Base-by-base conservation (phyloP, 23 red algal genomes). In the Pyropia yezoensis region DNA sequence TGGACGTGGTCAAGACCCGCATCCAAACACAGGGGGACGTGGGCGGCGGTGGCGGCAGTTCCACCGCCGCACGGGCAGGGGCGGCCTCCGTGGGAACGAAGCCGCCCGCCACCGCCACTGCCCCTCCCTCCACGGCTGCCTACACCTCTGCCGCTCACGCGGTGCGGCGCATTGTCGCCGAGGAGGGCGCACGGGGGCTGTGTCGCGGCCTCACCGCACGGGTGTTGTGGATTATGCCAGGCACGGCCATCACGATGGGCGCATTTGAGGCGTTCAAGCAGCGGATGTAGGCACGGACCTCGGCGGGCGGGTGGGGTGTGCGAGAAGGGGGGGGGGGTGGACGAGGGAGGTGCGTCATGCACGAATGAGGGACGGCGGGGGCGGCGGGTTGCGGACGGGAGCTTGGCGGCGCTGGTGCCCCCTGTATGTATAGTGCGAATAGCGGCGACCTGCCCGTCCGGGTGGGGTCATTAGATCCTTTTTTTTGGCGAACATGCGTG, bases 241-340 rank as follows among this genome's bases (percentile, higher is more conserved):
- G 75, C 39, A 97, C 93, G 13, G 93, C 93, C 13, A 97, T 97
- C 32, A 90, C 93, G 12, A 89, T 97, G 76, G 71, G 85, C n/a
- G 59, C 39, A 13, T 97, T 97, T 70, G 93, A 97, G 68, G 70
- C 66, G 71, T 54, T 90, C 26, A 97, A 97, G 59, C 21, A 53
- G 20, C 59, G 60, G 54, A 63, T 88, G 54, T 18, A 53, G 55
- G 55, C 55, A 8, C 39, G 39, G 39, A 8, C 4, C 6, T 47
- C 4, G 9, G 39, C 30, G 30, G 30, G 30, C 30, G 30, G 3
- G 30, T n/a, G 30, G 30, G 6, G 3, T 33, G 6, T 2, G 30
- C 30, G 30, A 6, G 30, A 2, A 6, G 30, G 30, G 30, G 30
- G 6, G 2, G 30, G 30, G 30, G 30, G 30, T 33, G 30, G 30